These are phyloP conservation scores for Viola pubescens DNA, from an alignment of 441 rosid genomes.

Conservation along the genomic window DNA sequence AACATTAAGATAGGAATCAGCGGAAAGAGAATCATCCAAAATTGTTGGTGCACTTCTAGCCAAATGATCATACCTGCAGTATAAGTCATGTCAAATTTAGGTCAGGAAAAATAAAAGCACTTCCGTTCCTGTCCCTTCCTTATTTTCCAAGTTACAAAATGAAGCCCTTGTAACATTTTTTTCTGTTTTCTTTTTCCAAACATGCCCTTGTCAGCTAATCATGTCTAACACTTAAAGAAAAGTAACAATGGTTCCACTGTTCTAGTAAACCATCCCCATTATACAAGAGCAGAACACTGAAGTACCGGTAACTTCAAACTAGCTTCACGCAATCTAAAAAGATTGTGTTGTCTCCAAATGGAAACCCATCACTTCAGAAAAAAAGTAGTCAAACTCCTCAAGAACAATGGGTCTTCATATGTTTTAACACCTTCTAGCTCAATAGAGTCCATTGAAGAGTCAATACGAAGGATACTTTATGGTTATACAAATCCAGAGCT, in stretches of 20 bases:
- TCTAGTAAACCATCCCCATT: background rate
- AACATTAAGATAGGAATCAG: slow-evolving; percentile 96
- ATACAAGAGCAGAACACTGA: background rate
- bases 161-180: background rate
- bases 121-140: background rate
- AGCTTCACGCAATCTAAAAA: background rate
- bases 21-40: slow-evolving; percentile 96
- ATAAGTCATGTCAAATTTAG: slow-evolving; percentile 18
- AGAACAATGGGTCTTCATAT: background rate
- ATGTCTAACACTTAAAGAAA: background rate
- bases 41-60: slow-evolving; percentile 98
- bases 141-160: slow-evolving; percentile 4
- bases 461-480: background rate
- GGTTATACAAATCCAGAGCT: background rate
- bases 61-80: slow-evolving; percentile 90
- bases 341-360: background rate
- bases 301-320: background rate
- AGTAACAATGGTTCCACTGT: background rate
- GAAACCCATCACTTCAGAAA: background rate
- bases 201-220: no score
- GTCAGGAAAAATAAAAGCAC: slow-evolving; percentile 2
- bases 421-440: slow-evolving; percentile 10
- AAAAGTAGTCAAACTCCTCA: background rate
- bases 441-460: background rate
- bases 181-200: no score